Conservation (phyloP, 2,329 filamentous ascomycete species). For the Trichoderma atrobrunneum region DNA sequence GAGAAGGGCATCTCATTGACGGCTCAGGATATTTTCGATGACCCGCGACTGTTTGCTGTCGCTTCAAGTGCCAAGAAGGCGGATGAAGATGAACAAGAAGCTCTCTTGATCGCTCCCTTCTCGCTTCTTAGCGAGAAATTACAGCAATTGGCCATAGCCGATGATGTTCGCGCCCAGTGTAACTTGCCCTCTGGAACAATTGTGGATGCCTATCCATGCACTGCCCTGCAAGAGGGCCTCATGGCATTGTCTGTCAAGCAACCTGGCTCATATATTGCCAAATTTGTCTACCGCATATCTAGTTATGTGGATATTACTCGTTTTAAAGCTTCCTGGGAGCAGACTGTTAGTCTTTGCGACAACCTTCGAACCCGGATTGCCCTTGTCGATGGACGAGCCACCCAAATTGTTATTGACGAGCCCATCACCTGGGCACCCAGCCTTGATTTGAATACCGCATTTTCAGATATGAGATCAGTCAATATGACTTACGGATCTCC, state of each 20-base stretch:
- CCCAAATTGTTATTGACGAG: slow-evolving; percentile 19
- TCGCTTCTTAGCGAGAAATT: not conserved
- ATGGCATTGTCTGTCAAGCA: slow-evolving; percentile 35
- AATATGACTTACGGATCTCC: slow-evolving; percentile 15
- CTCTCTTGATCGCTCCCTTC: not conserved
- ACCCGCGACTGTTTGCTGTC: slow-evolving; percentile 10
- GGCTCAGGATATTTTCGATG: slow-evolving; percentile 17
- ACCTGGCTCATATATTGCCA: slow-evolving; percentile 36
- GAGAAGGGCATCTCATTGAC: slow-evolving; percentile 17
- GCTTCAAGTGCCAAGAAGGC: not conserved
- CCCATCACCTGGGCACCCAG: slow-evolving; percentile 2
- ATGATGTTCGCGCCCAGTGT: not conserved
- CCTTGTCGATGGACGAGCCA: not conserved
- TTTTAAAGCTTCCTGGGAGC: slow-evolving; percentile 32
- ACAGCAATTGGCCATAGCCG: not conserved
- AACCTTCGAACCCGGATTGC: slow-evolving; percentile 23
- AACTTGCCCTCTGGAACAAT: slow-evolving; percentile 13
- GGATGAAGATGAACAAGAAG: not conserved
- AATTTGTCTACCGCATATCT: slow-evolving; percentile 26
- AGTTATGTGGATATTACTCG: slow-evolving; percentile 23
- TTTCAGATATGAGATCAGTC: not conserved
- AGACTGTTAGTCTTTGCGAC: not conserved
- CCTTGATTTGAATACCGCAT: not conserved
- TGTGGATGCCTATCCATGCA: slow-evolving; percentile 39
- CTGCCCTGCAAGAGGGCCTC: slow-evolving; percentile 39